Evolutionary conservation across 768 basidiomycete species (phyloP).

Genomic region (Amanita polypyramis): DNA sequence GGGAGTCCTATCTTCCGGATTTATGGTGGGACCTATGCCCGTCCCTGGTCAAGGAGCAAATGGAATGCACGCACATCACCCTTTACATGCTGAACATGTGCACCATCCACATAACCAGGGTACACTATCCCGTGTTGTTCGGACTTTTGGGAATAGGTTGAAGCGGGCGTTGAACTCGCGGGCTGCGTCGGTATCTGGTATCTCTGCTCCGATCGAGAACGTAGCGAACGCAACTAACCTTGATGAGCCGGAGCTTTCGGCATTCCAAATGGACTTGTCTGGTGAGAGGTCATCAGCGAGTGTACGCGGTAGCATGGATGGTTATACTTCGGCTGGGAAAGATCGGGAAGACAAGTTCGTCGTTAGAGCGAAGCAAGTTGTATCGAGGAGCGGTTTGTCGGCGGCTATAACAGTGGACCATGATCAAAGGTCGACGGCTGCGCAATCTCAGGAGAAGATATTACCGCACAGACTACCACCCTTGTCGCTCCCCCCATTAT

Average conservation of each 20-base stretch:
- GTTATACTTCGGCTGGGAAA: constrained; percentile 34
- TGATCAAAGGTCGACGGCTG: too few relatives aligned
- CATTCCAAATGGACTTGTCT: constrained; percentile 60
- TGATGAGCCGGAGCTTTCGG: constrained; percentile 41
- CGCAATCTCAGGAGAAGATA: too few relatives aligned
- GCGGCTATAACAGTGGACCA: too few relatives aligned
- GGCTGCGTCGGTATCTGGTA: constrained; percentile 7
- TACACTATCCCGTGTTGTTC: constrained; percentile 63
- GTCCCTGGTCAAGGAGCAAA: constrained; percentile 56
- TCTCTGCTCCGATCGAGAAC: background rate
- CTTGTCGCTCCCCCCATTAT: background rate
- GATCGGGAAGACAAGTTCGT: background rate
- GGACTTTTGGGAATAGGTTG: constrained; percentile 66
- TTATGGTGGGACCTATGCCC: constrained; percentile 34
- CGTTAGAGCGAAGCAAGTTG: background rate
- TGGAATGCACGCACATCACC: too few relatives aligned
- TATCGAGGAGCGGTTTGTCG: too few relatives aligned
- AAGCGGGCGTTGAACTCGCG: constrained; percentile 61
- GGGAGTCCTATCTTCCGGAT: background rate
- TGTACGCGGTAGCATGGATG: constrained; percentile 53
- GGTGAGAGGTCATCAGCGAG: constrained; percentile 51
- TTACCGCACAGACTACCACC: constrained; percentile 2
- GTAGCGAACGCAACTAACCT: constrained; percentile 19
- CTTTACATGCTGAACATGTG: constrained; percentile 30
- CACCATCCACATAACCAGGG: background rate